Base-by-base conservation (phyloP, 2,329 filamentous ascomycete genomes). In the Dendryphion nanum region DNA sequence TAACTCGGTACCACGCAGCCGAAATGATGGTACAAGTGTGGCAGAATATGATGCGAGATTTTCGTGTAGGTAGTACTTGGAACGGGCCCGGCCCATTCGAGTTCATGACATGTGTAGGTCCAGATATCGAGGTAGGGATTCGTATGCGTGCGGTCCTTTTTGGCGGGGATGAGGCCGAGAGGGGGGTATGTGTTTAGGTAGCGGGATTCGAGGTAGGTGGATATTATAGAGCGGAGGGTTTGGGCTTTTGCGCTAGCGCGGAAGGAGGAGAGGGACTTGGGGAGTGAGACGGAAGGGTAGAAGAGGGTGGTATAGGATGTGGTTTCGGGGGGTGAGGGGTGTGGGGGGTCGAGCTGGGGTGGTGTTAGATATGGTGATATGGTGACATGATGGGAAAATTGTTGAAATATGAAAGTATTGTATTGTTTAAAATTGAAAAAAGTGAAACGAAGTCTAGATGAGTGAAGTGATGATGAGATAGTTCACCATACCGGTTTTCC, bases 11-110 rank as follows among this genome's bases (percentile, higher is more conserved):
- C 81, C 1, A 78, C 77, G 65, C 85, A 89, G 35, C 84, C 84
- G 61, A 89, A 89, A 63, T 89, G 85, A 66, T 89, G 85, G 74
- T 88, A 89, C 38, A 88, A 73, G 14, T 89, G 71, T 2, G 85
- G 85, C 6, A 89, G 73, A 5, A 86, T 71, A 50, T 85, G 83
- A 64, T 89, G 85, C 34, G 76, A 77, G 42, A 72, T 75, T 36
- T 71, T 73, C 4, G 77, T 73, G 18, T 71, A 65, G 13, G 70
- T 71, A 3, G 81, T 77, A 23, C 66, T 65, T 12, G 69, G 63
- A 55, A 75, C 66, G 3, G 83, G 80, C 1, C 83, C 81, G 34
- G 74, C 75, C 81, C 82, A 85, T 63, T 83, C 77, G 6, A 89
- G 70, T 43, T 74, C 74, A 18, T 76, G 74, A 51, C 78, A 81